Evolutionary conservation across 345 rosid species (phyloP).

Genomic region (Euphorbia pulcherrima): DNA sequence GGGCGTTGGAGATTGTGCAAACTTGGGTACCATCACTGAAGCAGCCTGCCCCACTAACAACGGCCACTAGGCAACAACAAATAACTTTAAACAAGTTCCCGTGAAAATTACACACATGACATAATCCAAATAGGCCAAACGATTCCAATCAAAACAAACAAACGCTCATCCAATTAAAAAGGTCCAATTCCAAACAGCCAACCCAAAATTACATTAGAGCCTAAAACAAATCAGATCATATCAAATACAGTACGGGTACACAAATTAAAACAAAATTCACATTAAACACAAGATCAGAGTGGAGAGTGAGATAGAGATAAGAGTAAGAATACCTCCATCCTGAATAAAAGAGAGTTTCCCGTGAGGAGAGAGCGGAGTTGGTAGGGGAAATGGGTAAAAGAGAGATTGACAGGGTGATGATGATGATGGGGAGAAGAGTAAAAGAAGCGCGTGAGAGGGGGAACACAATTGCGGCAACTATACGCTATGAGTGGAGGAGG

Average conservation of each 20-base stretch:
- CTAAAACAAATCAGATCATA: not conserved
- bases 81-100: conserved; percentile 13
- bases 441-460: conserved; percentile 33
- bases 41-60: conserved; percentile 12
- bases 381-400: conserved; percentile 24
- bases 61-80: conserved; percentile 20
- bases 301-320: not conserved
- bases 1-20: conserved; percentile 11
- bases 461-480: conserved; percentile 38
- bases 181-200: not conserved
- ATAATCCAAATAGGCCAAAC: not conserved
- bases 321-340: conserved; percentile 65
- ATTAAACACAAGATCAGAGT: too few species aligned
- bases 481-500: conserved; percentile 34
- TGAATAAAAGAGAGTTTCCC: conserved; percentile 39
- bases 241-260: not conserved
- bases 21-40: conserved; percentile 4
- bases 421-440: conserved; percentile 11
- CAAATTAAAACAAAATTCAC: not conserved
- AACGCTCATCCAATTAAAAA: too few species aligned
- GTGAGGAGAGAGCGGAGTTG: conserved; percentile 26
- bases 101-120: conserved; percentile 22
- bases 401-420: conserved; percentile 19
- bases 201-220: not conserved
- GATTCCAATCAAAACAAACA: not conserved